Evolutionary conservation across 495 filamentous ascomycete genomes (phyloP), one percentile per base, ranked within the genome.

Genomic region (Penicillium psychrofluorescens): DNA sequence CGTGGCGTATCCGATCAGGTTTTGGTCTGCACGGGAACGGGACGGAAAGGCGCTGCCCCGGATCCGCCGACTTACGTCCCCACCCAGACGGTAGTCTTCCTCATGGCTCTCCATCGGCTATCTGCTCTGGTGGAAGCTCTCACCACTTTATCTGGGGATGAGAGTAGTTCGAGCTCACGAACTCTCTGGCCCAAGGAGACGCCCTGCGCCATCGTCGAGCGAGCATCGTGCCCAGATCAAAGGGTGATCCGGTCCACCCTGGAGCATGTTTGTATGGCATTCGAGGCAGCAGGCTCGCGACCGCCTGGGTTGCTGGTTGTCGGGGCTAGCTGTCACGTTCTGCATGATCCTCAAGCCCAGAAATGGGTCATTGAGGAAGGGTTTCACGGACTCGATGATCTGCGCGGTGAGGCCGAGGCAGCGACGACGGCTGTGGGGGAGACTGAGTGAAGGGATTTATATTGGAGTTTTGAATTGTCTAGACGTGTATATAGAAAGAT

Each of bases 201-300:
- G 4, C 90, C 90, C 0, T 96, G 91, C 56, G 90, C 90, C 1
- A 90, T 98, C 7, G 72, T 98, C 34, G 92, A 98, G 62, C 74
- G 92, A n/a, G 92, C 92, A 0, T 90, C 84, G 35, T 98, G 92
- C 61, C 82, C 88, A 0, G 92, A 98, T 60, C 94, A 97, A 71
- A 72, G 92, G 15, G 88, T 97, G 29, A 88, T 97, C 32, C 74
- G 92, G 40, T 88, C 88, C 2, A 95, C 88, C 5, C 57, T 98
- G 31, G 77, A 83, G 48, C 74, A 84, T 55, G 85, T 96, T 7
- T 83, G 74, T 32, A 71, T 79, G 39, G 92, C 92, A 1, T 82
- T 98, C 45, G 90, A 96, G 62, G 84, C 86, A 46, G 87, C 90
- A 50, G 92, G 92, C 0, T 88, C 83, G 40, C 74, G 94, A 32